Conservation (phyloP, 805 yeast genomes). For the Middelhovenomyces tepae region DNA sequence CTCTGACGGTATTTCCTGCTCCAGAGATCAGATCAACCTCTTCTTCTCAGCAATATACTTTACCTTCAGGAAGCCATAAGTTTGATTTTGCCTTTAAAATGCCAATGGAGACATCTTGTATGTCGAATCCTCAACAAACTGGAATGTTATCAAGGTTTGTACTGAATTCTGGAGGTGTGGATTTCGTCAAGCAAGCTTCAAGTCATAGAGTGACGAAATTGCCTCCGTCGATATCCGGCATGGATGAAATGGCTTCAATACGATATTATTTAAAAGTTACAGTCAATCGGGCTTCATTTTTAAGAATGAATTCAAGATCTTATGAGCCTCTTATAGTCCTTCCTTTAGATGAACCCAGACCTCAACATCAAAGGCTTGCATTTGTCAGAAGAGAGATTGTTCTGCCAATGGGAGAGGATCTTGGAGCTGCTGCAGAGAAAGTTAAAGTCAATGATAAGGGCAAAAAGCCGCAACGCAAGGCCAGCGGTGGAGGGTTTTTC, state of each 20-base stretch:
- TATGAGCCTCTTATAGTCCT: conserved; percentile 44
- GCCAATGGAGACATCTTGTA: conserved; percentile 19
- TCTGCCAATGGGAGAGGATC: conserved; percentile 13
- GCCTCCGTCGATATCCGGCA: conserved; percentile 28
- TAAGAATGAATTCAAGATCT: conserved; percentile 39
- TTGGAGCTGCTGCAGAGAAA: conserved; percentile 1
- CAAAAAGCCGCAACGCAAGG: conserved; percentile 9
- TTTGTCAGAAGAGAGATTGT: conserved; percentile 32
- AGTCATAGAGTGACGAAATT: conserved; percentile 17
- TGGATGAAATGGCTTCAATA: conserved; percentile 23
- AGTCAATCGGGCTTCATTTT: conserved; percentile 42
- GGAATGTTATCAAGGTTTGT: conserved; percentile 5
- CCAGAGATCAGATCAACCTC: conserved; percentile 15
- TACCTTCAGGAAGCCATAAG: conserved; percentile 27
- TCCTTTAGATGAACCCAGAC: conserved; percentile 32
- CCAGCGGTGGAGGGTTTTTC: conserved; percentile 9
- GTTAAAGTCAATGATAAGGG: conserved; percentile 5
- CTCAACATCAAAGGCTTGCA: conserved; percentile 20
- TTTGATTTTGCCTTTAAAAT: conserved; percentile 28
- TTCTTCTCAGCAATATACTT: conserved; percentile 21
- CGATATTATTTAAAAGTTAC: conserved; percentile 55
- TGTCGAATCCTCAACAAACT: conserved; percentile 6
- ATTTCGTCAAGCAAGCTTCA: conserved; percentile 10
- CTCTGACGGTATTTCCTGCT: conserved; percentile 30
- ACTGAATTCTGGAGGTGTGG: conserved; percentile 10